These are phyloP conservation scores for Evansstolkia leycettana DNA, from an alignment of 495 filamentous ascomycete species.

Conservation along the genomic window DNA sequence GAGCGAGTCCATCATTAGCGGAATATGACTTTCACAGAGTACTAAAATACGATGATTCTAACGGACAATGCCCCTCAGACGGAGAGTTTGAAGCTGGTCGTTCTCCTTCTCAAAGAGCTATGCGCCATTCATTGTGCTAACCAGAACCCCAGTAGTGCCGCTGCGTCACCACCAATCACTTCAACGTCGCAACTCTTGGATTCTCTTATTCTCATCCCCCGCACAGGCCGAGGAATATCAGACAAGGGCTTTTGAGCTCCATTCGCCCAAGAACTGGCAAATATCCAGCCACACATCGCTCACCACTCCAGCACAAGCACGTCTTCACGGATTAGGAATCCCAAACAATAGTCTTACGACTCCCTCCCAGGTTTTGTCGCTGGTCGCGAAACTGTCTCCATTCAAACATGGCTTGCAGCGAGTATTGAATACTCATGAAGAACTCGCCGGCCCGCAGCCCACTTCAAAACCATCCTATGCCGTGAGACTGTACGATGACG, in stretches of 20 bases:
- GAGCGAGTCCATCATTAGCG: not conserved
- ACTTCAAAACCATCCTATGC: not conserved
- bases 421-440: not conserved
- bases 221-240: not conserved
- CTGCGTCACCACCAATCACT: not conserved
- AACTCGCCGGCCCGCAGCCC: not conserved
- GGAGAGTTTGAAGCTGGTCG: no score
- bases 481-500: conserved; percentile 4
- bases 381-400: not conserved
- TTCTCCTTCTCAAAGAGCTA: no score
- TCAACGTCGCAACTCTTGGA: not conserved
- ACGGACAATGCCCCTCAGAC: not conserved
- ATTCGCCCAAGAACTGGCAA: no score
- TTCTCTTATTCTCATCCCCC: conserved; percentile 1
- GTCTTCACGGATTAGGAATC: not conserved
- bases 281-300: no score
- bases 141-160: not conserved
- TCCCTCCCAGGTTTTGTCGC: not conserved
- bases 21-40: conserved; percentile 1
- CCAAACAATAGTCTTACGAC: not conserved
- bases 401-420: not conserved
- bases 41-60: not conserved
- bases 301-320: no score
- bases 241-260: not conserved
- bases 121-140: no score